Base-by-base conservation (phyloP, 345 rosid genomes). In the Lumnitzera racemosa region DNA sequence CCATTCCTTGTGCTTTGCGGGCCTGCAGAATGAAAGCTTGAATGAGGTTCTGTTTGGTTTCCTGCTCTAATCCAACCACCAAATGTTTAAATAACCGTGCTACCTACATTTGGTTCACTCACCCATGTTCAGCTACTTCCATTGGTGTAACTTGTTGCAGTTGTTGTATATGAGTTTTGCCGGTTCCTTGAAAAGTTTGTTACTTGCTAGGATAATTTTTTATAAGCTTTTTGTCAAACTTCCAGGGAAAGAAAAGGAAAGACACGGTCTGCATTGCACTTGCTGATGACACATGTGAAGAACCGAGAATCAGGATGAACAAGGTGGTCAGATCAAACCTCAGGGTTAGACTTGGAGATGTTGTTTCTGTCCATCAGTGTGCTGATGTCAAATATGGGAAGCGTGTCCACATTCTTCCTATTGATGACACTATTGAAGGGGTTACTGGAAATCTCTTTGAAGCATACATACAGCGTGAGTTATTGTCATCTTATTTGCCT, bases 321-420 rank as follows among this genome's bases (percentile, higher is more conserved):
- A 89, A 87, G 66, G 95, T 87, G 48, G 91, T 87, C 23, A 78
- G 97, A 70, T 78, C 91, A 3, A 90, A 90, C 80, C 77, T 90
- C 75, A 90, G 95, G 81, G 95, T 90, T 66, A 81, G 97, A 67
- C 82, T 90, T 12, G 95, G 97, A 47, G 95, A 89, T 71, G 96
- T 89, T 65, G 78, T 89, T 29, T 89, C 96, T 36, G 86, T 89
- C 53, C 96, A 89, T 66, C 96, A 87, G 49, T 89, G 96, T 62
- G 85, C 91, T 13, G 97, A 86, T 80, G 96, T 91, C 46, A 91
- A 91, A 61, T 88, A 91, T 61, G 96, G 98, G 16, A 86, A 85
- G 76, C 92, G 96, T 65, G 96, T 91, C 12, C 98, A 91, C 80
- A 91, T 91, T 25, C 79, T 91, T 60, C 98, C 95, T 2, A 69